Base-by-base conservation (phyloP, 192 early-diverging fungal genomes). In the Linnemannia zychae region DNA sequence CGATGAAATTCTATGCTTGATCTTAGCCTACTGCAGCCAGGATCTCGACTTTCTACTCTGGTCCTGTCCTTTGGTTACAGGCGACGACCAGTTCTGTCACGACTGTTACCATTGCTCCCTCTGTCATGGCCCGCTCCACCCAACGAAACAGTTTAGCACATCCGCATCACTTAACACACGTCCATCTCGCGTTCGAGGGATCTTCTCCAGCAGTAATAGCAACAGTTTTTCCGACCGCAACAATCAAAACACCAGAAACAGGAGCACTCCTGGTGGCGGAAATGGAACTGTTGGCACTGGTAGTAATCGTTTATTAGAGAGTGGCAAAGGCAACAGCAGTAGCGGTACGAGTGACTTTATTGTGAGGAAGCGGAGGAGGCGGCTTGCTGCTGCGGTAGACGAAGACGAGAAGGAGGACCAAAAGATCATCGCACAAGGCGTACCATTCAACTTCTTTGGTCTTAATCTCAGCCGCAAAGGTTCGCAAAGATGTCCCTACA, bases 41-140 rank as follows among this genome's bases (percentile, higher is more conserved):
- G 52, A 81, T 38, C 47, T 81, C 37, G 79, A 81, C 65, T 71
- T 71, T 67, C 48, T 82, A 1, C 63, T 82, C 12, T 77, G 74
- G 81, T 82, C 75, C 40, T 77, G 81, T 37, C 81, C 81, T 15
- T 15, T 77, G 33, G 50, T 82, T 7, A 34, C 24, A 17, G 46
- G 57, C 24, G 60, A 77, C 34, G 71, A 28, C 15, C 81, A 82
- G 57, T 68, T 67, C n/a, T 82, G 75, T 37, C 75, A 82, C 49
- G 75, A 76, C 38, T 82, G 81, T 37, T 70, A 63, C 33, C 81
- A 82, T 13, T 81, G 80, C 22, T 31, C 71, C 18, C 52, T 46
- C n/a, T 71, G 71, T 3, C 65, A 71, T 36, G 65, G 65, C 15
- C 57, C 57, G 31, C 48, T 50, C 34, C 49, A 7, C 57, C 57